Evolutionary conservation across 768 basidiomycete genomes (phyloP).

Genomic region (Russula virescens): DNA sequence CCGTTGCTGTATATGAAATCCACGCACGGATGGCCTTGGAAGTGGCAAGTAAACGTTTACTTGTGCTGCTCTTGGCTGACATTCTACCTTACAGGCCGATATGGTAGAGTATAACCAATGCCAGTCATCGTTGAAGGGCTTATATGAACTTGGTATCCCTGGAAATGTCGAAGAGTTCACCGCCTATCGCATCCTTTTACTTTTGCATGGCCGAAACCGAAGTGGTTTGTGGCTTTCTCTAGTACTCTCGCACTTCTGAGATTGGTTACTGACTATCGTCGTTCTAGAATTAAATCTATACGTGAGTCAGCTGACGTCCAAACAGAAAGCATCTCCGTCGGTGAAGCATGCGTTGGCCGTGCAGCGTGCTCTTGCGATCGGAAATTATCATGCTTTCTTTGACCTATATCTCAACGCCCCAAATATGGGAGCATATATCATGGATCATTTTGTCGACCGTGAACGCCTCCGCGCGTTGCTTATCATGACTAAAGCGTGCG

Average conservation of each 20-base stretch:
- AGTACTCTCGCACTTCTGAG: background rate
- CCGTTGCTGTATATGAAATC: constrained; percentile 95
- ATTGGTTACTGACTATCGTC: constrained; percentile 1
- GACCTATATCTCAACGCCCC: constrained; percentile 76
- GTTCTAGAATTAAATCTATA: constrained; percentile 84
- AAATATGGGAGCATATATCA: constrained; percentile 98
- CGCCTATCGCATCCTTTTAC: constrained; percentile 94
- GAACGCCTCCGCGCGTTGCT: constrained; percentile 84
- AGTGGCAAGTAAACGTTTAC: constrained; percentile 44
- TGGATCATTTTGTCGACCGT: constrained; percentile 96
- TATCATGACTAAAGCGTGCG: constrained; percentile 91
- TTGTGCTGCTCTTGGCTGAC: constrained; percentile 1
- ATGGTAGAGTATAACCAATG: constrained; percentile 99
- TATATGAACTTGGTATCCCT: constrained; percentile 90
- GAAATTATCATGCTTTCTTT: constrained; percentile 93
- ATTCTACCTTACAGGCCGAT: constrained; percentile 56
- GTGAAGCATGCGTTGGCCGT: constrained; percentile 88
- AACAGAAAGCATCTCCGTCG: constrained; percentile 74
- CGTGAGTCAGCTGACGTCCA: constrained; percentile 94
- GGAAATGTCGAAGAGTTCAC: constrained; percentile 95
- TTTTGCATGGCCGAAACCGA: constrained; percentile 88
- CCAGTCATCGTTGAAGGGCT: constrained; percentile 79
- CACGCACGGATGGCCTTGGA: constrained; percentile 97
- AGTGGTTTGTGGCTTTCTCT: constrained; percentile 55
- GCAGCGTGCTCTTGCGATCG: constrained; percentile 82